Conservation (phyloP, 2,329 filamentous ascomycete species). For the Knoxdaviesia capensis region DNA sequence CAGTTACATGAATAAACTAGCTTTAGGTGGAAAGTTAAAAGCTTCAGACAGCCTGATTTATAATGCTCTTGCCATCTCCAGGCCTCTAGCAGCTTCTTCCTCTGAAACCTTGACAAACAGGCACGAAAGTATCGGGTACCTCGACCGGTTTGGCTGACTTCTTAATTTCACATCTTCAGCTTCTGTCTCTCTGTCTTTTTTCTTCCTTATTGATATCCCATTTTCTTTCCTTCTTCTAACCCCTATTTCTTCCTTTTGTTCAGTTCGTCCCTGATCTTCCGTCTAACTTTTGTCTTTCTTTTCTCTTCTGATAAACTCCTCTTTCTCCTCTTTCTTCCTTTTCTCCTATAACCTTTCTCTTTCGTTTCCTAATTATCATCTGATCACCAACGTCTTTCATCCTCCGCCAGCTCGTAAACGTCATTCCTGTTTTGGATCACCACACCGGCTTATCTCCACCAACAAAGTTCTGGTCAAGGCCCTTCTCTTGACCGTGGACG, state of each 20-base stretch:
- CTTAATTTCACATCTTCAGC: background rate
- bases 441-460: background rate
- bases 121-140: background rate
- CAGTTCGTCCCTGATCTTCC: background rate
- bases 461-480: conserved; percentile 1
- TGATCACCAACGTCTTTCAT: too few species aligned
- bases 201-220: background rate
- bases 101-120: too few species aligned
- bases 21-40: too few species aligned
- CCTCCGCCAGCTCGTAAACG: too few species aligned
- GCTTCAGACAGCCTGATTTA: too few species aligned
- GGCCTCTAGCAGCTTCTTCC: too few species aligned
- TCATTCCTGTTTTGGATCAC: background rate
- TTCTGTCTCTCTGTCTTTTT: background rate
- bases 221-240: background rate
- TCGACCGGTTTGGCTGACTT: background rate
- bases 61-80: too few species aligned
- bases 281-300: background rate
- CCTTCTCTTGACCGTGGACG: background rate
- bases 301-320: background rate
- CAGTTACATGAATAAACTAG: too few species aligned
- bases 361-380: too few species aligned
- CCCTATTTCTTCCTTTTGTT: background rate
- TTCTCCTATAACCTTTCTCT: too few species aligned
- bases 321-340: too few species aligned